Percentiles rank a stretch among this genome's conserved stretches.
Evolutionary conservation across 805 yeast genomes (phyloP).

Genomic region (Yarrowia deformans): DNA sequence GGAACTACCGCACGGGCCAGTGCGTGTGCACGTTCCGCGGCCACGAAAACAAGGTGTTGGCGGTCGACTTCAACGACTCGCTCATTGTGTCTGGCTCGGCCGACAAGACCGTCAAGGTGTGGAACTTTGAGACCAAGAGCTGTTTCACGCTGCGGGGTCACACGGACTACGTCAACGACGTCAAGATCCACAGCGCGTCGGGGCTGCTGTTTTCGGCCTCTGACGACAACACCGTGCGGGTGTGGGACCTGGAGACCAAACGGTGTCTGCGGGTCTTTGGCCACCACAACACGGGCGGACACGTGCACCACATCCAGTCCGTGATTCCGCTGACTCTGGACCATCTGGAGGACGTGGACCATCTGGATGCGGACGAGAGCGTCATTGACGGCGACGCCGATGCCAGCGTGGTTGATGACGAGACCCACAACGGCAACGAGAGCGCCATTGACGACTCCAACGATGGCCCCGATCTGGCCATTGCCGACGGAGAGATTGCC

Average conservation of each 20-base stretch:
- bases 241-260: conserved; percentile 91
- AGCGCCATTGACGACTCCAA: conserved; percentile 6
- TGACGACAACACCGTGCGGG: conserved; percentile 88
- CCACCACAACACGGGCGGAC: conserved; percentile 67
- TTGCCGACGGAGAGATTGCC: conserved; percentile 21
- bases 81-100: conserved; percentile 93
- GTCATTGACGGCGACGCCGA: conserved; percentile 39
- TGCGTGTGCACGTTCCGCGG: conserved; percentile 94
- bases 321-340: conserved; percentile 80
- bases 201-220: conserved; percentile 83
- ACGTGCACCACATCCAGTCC: conserved; percentile 92
- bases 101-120: conserved; percentile 88
- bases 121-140: conserved; percentile 94
- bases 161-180: conserved; percentile 89
- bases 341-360: conserved; percentile 41
- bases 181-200: conserved; percentile 81
- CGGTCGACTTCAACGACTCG: conserved; percentile 82
- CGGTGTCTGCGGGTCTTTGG: conserved; percentile 77
- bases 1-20: conserved; percentile 95
- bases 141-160: conserved; percentile 95
- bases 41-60: conserved; percentile 83
- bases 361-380: conserved; percentile 30
- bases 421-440: neutral
- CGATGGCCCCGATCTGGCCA: conserved; percentile 10
- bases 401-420: neutral